Evolutionary conservation across 495 filamentous ascomycete genomes (phyloP), one percentile per base, ranked within the genome.

Genomic region (Neurospora discreta): DNA sequence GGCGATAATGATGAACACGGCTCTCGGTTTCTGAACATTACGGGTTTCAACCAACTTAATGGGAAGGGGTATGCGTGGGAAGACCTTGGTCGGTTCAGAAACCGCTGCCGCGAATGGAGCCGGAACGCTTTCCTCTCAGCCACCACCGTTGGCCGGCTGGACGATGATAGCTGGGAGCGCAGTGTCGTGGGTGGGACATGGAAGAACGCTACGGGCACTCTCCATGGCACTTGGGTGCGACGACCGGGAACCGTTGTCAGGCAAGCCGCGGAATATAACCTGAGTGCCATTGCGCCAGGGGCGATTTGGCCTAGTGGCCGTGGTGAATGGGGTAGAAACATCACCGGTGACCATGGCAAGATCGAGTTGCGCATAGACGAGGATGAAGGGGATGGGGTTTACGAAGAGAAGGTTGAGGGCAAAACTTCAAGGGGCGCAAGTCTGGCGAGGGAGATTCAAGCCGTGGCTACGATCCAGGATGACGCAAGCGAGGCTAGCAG

Each of bases 151-250:
- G 46, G 73, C 30, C 26, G 23, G 23, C 23, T 60, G 26, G 72
- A 80, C 18, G 74, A 78, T 39, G 76, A 79, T 30, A 36, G 52
- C 52, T 65, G 52, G 52, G 52, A 65, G 30, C 52, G 26, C 52
- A 65, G 23, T 65, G 33, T 33, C 26, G 52, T 26, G 15, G 72
- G 83, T 81, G 77, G 80, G 82, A 78, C 93, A 16, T 97, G 94
- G 84, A 87, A 89, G 76, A 97, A 97, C 81, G 86, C 90, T 39
- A 94, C 93, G 8, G 92, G 94, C 0, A 89, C 89, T 67, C 84
- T 95, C 26, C 83, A 85, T 26, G 94, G 94, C 13, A 83, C 89
- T 72, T 97, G 93, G 93, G 87, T 91, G 70, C 88, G 91, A 8
- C 80, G 84, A 18, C 82, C 81, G 70, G 83, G 81, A 41, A 77